Percentiles rank a stretch among this genome's conserved stretches.
Evolutionary conservation across 805 yeast genomes (phyloP).

Genomic region (Candida michaelii): DNA sequence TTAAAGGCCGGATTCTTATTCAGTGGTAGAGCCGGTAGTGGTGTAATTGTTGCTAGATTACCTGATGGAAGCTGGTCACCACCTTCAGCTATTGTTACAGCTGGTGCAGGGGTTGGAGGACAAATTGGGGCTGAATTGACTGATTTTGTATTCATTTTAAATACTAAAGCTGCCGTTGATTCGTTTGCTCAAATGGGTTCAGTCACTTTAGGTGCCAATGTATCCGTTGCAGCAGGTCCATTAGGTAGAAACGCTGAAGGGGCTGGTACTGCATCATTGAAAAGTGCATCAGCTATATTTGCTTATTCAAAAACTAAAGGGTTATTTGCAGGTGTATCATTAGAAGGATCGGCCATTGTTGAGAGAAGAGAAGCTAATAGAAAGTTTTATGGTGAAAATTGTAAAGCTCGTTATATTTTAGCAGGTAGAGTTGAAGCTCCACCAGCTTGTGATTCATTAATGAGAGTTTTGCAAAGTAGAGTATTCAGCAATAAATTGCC

Average conservation of each 20-base stretch:
- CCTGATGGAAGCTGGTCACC: slow-evolving; percentile 98
- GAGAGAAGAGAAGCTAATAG: slow-evolving; percentile 97
- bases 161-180: slow-evolving; percentile 83
- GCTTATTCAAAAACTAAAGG: slow-evolving; percentile 96
- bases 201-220: slow-evolving; percentile 90
- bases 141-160: slow-evolving; percentile 91
- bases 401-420: slow-evolving; percentile 84
- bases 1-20: slow-evolving; percentile 94
- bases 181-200: slow-evolving; percentile 94
- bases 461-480: slow-evolving; percentile 81
- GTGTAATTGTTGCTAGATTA: slow-evolving; percentile 88
- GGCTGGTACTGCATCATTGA: slow-evolving; percentile 89
- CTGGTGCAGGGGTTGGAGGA: slow-evolving; percentile 99
- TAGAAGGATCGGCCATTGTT: slow-evolving; percentile 94
- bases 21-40: slow-evolving; percentile 97
- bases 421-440: slow-evolving; percentile 91
- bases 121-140: slow-evolving; percentile 95
- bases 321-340: slow-evolving; percentile 93
- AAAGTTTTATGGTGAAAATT: slow-evolving; percentile 85
- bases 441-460: slow-evolving; percentile 81
- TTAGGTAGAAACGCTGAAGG: slow-evolving; percentile 97
- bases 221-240: slow-evolving; percentile 97
- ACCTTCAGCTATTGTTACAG: slow-evolving; percentile 92
- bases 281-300: slow-evolving; percentile 85
- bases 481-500: slow-evolving; percentile 66